Percentiles rank a stretch among this genome's conserved stretches.
These are phyloP conservation scores for Pezicula neosporulosa DNA, from an alignment of 2,329 filamentous ascomycete species.

Conservation along the genomic window DNA sequence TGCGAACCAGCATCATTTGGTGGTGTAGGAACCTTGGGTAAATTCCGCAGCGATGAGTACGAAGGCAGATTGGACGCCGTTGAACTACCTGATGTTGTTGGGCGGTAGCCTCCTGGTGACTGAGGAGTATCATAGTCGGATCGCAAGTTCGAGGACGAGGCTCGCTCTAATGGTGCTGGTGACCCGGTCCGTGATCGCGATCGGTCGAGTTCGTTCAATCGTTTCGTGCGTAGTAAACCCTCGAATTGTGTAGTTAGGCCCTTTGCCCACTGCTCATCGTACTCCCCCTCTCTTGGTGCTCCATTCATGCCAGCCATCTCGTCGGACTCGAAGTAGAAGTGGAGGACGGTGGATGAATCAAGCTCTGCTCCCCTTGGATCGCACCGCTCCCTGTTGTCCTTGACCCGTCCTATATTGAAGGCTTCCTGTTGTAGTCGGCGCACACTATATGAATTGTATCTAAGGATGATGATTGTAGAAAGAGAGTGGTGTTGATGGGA, in stretches of 20 bases:
- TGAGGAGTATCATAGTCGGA: slow-evolving; percentile 18
- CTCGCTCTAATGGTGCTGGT: slow-evolving; percentile 47
- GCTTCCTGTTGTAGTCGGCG: too few species aligned
- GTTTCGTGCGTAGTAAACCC: slow-evolving; percentile 78
- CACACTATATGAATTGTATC: too few species aligned
- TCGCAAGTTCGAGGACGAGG: slow-evolving; percentile 46
- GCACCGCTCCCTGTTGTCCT: neutral
- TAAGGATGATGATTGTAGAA: too few species aligned
- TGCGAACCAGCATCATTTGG: slow-evolving; percentile 69
- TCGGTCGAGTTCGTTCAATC: slow-evolving; percentile 76
- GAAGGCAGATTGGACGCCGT: slow-evolving; percentile 46
- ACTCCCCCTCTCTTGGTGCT: slow-evolving; percentile 17
- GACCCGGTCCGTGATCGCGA: slow-evolving; percentile 58
- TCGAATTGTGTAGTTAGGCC: slow-evolving; percentile 83
- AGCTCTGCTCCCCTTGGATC: slow-evolving; percentile 2
- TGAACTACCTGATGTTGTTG: slow-evolving; percentile 43
- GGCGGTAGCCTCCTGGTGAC: slow-evolving; percentile 33
- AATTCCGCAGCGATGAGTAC: slow-evolving; percentile 58
- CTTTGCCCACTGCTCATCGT: slow-evolving; percentile 72
- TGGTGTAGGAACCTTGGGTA: slow-evolving; percentile 70
- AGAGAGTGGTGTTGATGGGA: too few species aligned
- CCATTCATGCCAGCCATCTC: slow-evolving; percentile 23
- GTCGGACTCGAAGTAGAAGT: slow-evolving; percentile 20
- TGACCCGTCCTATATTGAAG: too few species aligned
- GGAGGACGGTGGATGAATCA: slow-evolving; percentile 13